Percentiles rank a stretch among this genome's conserved stretches.
Evolutionary conservation across 225 moss, liverwort and hornwort genomes (phyloP).

Genomic region (Climacium dendroides): DNA sequence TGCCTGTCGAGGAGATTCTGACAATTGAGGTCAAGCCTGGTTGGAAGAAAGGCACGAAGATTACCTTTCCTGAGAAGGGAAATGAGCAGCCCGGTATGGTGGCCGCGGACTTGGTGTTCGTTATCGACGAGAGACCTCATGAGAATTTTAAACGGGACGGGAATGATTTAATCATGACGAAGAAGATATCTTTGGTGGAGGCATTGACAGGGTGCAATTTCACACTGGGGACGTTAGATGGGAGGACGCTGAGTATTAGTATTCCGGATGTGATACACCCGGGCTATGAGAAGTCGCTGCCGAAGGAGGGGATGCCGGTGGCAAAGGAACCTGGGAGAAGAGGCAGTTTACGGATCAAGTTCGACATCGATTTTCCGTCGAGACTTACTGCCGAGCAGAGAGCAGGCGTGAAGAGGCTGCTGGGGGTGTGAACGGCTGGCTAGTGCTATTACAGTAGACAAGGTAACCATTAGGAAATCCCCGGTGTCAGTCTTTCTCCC

Average conservation of each 20-base stretch:
- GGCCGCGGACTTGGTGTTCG: slow-evolving; percentile 94
- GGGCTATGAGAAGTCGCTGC: slow-evolving; percentile 77
- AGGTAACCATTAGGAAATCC: slow-evolving; percentile 6
- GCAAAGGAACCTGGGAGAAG: slow-evolving; percentile 89
- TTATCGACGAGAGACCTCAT: slow-evolving; percentile 93
- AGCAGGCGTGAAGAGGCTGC: slow-evolving; percentile 72
- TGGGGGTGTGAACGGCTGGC: slow-evolving; percentile 39
- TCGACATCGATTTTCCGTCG: slow-evolving; percentile 80
- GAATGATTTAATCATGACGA: slow-evolving; percentile 90
- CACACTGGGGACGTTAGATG: slow-evolving; percentile 65
- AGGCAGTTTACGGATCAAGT: slow-evolving; percentile 88
- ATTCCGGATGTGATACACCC: slow-evolving; percentile 71
- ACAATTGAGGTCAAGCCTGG: slow-evolving; percentile 99
- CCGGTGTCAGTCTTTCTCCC: background rate
- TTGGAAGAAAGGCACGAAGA: slow-evolving; percentile 99
- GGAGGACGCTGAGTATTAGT: slow-evolving; percentile 71
- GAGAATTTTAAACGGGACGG: slow-evolving; percentile 93
- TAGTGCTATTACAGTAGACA: slow-evolving; percentile 11
- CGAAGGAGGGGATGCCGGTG: slow-evolving; percentile 97
- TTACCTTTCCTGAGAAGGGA: slow-evolving; percentile 96
- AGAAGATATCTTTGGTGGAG: slow-evolving; percentile 65
- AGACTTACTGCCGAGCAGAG: slow-evolving; percentile 83
- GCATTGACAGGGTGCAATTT: slow-evolving; percentile 92
- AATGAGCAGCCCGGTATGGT: slow-evolving; percentile 92
- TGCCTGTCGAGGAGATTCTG: slow-evolving; percentile 94